phyloP scores from a whole-genome alignment of 768 basidiomycete genomes.

The Cyclocybe cylindracea region DNA sequence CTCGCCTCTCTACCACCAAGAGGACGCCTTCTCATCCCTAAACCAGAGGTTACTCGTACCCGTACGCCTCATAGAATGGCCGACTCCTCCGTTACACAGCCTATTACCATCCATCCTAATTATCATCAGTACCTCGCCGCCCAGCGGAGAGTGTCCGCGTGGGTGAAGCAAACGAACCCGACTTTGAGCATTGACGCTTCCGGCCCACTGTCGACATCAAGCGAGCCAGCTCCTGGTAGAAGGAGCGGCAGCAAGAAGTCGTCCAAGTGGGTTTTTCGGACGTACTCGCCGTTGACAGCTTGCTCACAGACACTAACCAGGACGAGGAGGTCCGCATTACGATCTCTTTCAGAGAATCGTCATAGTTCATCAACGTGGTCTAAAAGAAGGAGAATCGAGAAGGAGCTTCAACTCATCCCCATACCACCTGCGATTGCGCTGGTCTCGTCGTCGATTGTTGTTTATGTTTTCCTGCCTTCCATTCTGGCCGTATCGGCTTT shows the following conservation, averaged over 20 bases:
- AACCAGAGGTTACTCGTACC: too few species aligned
- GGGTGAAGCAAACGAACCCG: constrained; percentile 10
- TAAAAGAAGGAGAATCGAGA: not conserved
- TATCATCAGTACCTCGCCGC: constrained; percentile 10
- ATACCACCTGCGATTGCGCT: constrained; percentile 12
- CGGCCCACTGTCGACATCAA: not conserved
- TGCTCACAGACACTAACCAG: too few species aligned
- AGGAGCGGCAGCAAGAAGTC: not conserved
- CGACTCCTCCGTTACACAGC: constrained; percentile 3
- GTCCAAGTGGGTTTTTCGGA: too few species aligned
- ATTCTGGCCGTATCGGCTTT: constrained; percentile 11
- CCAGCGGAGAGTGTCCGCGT: constrained; percentile 13
- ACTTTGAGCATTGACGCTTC: not conserved
- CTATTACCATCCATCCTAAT: constrained; percentile 1
- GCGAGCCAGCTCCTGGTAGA: not conserved
- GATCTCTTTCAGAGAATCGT: not conserved
- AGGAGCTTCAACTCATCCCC: too few species aligned
- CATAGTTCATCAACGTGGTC: not conserved
- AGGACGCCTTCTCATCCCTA: too few species aligned
- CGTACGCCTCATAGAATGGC: not conserved
- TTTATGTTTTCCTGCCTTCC: constrained; percentile 11
- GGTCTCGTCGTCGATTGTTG: constrained; percentile 10
- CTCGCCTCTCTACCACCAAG: too few species aligned
- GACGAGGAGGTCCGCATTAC: not conserved
- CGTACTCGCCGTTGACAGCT: too few species aligned